Evolutionary conservation across 2,329 filamentous ascomycete species (phyloP).

Genomic region (Botrytis byssoidea): DNA sequence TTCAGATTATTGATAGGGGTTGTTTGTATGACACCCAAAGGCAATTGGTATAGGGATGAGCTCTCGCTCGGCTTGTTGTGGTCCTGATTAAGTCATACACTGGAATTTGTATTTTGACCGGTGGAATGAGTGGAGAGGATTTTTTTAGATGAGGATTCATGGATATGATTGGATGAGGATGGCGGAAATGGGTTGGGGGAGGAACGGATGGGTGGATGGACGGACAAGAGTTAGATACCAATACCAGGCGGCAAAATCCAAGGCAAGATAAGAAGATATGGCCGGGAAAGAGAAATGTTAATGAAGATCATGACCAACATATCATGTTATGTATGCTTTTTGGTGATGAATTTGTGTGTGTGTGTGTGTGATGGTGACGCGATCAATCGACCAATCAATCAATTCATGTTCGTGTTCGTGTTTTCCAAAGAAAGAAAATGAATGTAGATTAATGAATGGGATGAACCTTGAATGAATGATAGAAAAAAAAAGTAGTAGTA

Average conservation of each 20-base stretch:
- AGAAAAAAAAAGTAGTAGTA: background rate
- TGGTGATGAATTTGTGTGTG: background rate
- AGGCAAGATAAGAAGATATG: conserved; percentile 5
- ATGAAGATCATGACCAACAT: conserved; percentile 19
- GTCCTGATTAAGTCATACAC: background rate
- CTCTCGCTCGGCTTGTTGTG: conserved; percentile 11
- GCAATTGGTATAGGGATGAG: conserved; percentile 17
- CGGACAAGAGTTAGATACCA: conserved; percentile 15
- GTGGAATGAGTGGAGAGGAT: background rate
- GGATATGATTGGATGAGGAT: conserved; percentile 15
- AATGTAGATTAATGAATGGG: background rate
- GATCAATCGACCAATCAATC: background rate
- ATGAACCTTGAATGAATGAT: background rate
- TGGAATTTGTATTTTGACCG: conserved; percentile 2
- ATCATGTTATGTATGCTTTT: background rate
- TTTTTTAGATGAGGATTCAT: conserved; percentile 11
- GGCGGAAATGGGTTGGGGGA: background rate
- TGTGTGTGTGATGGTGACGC: background rate
- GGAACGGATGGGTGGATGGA: background rate
- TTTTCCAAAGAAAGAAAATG: background rate
- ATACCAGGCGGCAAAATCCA: conserved; percentile 5
- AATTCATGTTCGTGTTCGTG: background rate
- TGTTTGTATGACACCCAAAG: background rate
- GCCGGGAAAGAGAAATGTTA: conserved; percentile 6
- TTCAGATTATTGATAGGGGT: background rate